Evolutionary conservation across 2,329 filamentous ascomycete genomes (phyloP).

Genomic region (Dothidotthia symphoricarpi): DNA sequence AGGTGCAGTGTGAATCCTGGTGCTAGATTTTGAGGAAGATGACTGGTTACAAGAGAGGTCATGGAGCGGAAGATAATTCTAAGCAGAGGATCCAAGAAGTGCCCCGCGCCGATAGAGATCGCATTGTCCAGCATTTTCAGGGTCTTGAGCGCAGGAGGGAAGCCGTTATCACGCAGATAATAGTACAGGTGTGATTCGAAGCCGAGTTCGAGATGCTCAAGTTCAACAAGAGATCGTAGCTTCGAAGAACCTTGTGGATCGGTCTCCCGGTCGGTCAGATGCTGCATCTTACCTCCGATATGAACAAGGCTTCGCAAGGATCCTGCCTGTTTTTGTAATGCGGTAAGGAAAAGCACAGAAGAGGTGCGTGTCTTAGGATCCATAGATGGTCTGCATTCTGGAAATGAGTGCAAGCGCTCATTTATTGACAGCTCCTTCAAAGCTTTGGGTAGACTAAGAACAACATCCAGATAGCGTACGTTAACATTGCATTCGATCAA

Average conservation of each 20-base stretch:
- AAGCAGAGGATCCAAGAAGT: conserved; percentile 15
- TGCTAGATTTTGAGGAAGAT: conserved; percentile 11
- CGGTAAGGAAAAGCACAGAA: conserved; percentile 26
- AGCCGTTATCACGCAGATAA: conserved; percentile 25
- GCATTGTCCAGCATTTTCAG: conserved; percentile 30
- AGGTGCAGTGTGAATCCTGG: conserved; percentile 21
- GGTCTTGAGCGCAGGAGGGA: conserved; percentile 23
- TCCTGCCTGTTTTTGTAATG: conserved; percentile 31
- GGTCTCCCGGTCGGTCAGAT: conserved; percentile 9
- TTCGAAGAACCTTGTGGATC: conserved; percentile 17
- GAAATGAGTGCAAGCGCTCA: conserved; percentile 33
- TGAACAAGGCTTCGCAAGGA: conserved; percentile 33
- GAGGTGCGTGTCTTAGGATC: conserved; percentile 20
- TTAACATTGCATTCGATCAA: conserved; percentile 42
- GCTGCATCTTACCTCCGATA: conserved; percentile 21
- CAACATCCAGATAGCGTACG: conserved; percentile 24
- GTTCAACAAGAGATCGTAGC: conserved; percentile 23
- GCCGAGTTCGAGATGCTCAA: conserved; percentile 32
- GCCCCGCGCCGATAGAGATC: conserved; percentile 19
- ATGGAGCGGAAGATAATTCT: conserved; percentile 16
- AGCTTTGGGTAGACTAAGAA: conserved; percentile 34
- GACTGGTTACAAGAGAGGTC: conserved; percentile 15
- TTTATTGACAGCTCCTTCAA: conserved; percentile 34
- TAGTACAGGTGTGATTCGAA: conserved; percentile 28
- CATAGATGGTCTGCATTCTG: conserved; percentile 20